Base-by-base conservation (phyloP, 148 eudicot species). In the Rhododendron kiyosumense region DNA sequence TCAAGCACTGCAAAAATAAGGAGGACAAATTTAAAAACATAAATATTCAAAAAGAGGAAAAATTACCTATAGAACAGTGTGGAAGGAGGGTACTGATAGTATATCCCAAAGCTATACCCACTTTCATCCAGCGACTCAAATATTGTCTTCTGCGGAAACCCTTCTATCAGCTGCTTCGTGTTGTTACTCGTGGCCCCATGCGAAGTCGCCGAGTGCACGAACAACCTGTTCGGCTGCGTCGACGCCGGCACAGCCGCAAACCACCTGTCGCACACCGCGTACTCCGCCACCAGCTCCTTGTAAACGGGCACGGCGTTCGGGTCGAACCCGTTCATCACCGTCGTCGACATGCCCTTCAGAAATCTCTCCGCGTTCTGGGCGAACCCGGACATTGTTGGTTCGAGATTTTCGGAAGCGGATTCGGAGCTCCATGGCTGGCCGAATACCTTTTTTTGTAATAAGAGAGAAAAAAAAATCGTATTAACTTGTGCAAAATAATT, bases 191-290 rank as follows among this genome's bases (percentile, higher is more conserved):
- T 82, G 10, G 74, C 28, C 20, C 84, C 84, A 10, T 81, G 87
- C 51, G 87, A 86, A 45, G 87, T 81, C 73, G 97, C 95, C 17
- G 97, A 92, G 75, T 94, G 97, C 54, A 94, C 90, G 28, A 81
- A 94, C 84, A 93, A 22, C 88, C 97, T 84, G 82, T 94, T 93
- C 4, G 97, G 97, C 51, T 94, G 97, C 12, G 95, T 93, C n/a
- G 93, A 90, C 26, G 93, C 92, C 2, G 94, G 97, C 8, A 90
- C 81, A 5, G 97, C 89, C 20, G 93, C 91, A 61, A 94, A 94
- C 97, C 97, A 94, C 65, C 97, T 87, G 77, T 91, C 90, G 38
- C 93, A 89, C 45, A 91, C 89, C 0, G 91, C 93, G 73, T 79
- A 91, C 83, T 90, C 87, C 18, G 85, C 73, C 52, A 91, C 83